Evolutionary conservation across 352 stramenopile genomes (phyloP), one percentile per base, ranked within the genome.

Genomic region (Halophytophthora batemanensis): DNA sequence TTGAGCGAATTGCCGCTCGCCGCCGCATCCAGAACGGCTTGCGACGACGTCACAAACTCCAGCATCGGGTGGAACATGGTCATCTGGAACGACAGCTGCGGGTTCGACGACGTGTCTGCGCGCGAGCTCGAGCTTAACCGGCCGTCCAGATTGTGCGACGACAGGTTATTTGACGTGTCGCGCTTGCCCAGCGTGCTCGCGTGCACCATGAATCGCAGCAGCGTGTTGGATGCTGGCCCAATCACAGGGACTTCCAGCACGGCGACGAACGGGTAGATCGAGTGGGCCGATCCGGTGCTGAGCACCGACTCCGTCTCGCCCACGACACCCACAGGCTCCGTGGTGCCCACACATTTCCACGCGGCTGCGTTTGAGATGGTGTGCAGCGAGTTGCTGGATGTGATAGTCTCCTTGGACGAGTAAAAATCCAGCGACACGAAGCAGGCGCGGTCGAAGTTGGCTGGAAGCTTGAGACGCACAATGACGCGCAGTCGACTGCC

Each of bases 121-220:
- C 57, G 46, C 6, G 66, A 52, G n/a, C 69, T 67, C 3, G 69
- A 77, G 25, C 61, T 74, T 19, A 57, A 78, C 41, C 61, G 61
- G 8, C 73, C 56, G 17, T 79, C 77, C 21, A 86, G 56, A 38
- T 78, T 68, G 34, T 67, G 56, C 5, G 46, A 45, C 12, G 59
- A 53, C 17, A 62, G 39, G 18, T 60, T 54, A 43, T 70, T 45
- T 31, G 61, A 74, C n/a, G 54, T 72, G 14, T 90, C 73, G 12
- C 74, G 70, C 45, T 86, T 89, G 4, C 80, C 77, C 17, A 92
- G 67, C 8, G 82, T 92, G 17, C 77, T 90, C 15, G 80, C 80
- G 34, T 94, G 84, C 6, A 94, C 78, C 51, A 95, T 74, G 48
- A 95, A 95, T 3, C 82, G 84, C n/a, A 95, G 70, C 17, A 95